phyloP scores from a whole-genome alignment of 495 filamentous ascomycete species.

The Annulohypoxylon stygium region DNA sequence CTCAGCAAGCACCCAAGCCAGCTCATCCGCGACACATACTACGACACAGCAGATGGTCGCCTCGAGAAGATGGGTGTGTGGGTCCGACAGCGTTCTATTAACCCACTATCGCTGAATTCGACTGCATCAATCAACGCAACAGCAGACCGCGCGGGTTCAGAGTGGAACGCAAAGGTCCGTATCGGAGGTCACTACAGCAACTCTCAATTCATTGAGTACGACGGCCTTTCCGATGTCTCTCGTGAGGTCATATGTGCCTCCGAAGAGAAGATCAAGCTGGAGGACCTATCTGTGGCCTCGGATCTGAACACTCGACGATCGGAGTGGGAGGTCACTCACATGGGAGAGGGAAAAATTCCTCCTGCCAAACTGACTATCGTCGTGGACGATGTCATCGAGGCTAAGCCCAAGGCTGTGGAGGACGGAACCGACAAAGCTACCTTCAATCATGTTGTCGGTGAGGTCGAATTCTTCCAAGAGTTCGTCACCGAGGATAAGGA shows the following conservation, averaged over 20 bases:
- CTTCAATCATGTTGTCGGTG: slow-evolving; percentile 32
- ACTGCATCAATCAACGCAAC: background rate
- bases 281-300: slow-evolving; percentile 32
- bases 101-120: background rate
- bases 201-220: slow-evolving; percentile 35
- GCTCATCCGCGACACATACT: slow-evolving; percentile 40
- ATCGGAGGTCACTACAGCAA: slow-evolving; percentile 35
- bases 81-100: slow-evolving; percentile 30
- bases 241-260: slow-evolving; percentile 33
- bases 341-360: slow-evolving; percentile 9
- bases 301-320: slow-evolving; percentile 29
- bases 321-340: slow-evolving; percentile 28
- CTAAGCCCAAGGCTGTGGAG: background rate
- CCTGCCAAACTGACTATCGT: slow-evolving; percentile 37
- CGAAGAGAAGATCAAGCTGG: slow-evolving; percentile 15
- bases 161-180: slow-evolving; percentile 40
- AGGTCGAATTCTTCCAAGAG: slow-evolving; percentile 36
- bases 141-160: background rate
- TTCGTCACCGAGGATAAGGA: slow-evolving; percentile 32
- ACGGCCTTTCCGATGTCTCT: slow-evolving; percentile 31
- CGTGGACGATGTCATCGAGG: slow-evolving; percentile 37
- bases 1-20: background rate
- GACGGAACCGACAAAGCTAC: slow-evolving; percentile 7
- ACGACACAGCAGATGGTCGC: slow-evolving; percentile 33
- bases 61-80: slow-evolving; percentile 34